These are phyloP conservation scores for Globisporangium iwayamae DNA, from an alignment of 352 stramenopile species.

Conservation along the genomic window DNA sequence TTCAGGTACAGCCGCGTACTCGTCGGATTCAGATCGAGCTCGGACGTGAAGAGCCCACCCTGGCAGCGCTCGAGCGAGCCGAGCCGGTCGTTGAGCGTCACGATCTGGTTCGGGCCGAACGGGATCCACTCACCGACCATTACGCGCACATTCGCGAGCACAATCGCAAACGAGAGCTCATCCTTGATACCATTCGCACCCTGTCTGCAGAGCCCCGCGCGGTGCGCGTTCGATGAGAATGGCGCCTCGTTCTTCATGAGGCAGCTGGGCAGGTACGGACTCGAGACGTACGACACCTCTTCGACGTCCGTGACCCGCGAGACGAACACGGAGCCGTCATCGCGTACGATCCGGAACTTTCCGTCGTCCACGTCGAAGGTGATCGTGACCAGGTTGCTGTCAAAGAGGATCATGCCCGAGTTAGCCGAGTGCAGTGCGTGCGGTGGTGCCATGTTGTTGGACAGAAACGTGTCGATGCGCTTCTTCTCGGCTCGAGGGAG, in stretches of 20 bases:
- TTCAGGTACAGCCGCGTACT: slow-evolving; percentile 73
- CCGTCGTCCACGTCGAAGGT: slow-evolving; percentile 88
- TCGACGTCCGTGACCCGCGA: slow-evolving; percentile 95
- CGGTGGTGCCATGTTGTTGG: slow-evolving; percentile 20
- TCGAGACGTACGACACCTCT: slow-evolving; percentile 97
- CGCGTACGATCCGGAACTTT: slow-evolving; percentile 85
- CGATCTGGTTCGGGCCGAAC: slow-evolving; percentile 97
- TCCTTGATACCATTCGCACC: slow-evolving; percentile 88
- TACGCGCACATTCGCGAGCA: slow-evolving; percentile 94
- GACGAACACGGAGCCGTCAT: slow-evolving; percentile 83
- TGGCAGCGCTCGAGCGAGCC: slow-evolving; percentile 95
- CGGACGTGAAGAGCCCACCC: slow-evolving; percentile 95
- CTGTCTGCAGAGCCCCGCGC: slow-evolving; percentile 83
- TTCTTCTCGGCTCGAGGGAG: slow-evolving; percentile 44
- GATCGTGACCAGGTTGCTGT: slow-evolving; percentile 90
- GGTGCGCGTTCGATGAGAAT: slow-evolving; percentile 94
- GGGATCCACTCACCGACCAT: slow-evolving; percentile 98
- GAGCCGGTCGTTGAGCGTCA: slow-evolving; percentile 96
- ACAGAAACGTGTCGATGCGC: slow-evolving; percentile 62
- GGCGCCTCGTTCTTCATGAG: slow-evolving; percentile 91
- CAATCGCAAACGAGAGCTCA: slow-evolving; percentile 95
- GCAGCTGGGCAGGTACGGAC: slow-evolving; percentile 94
- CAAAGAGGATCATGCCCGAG: slow-evolving; percentile 89
- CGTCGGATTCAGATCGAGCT: slow-evolving; percentile 86
- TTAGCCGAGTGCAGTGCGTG: slow-evolving; percentile 39